These are phyloP conservation scores for Gossypium ekmanianum DNA, from an alignment of 345 rosid species.

Conservation along the genomic window DNA sequence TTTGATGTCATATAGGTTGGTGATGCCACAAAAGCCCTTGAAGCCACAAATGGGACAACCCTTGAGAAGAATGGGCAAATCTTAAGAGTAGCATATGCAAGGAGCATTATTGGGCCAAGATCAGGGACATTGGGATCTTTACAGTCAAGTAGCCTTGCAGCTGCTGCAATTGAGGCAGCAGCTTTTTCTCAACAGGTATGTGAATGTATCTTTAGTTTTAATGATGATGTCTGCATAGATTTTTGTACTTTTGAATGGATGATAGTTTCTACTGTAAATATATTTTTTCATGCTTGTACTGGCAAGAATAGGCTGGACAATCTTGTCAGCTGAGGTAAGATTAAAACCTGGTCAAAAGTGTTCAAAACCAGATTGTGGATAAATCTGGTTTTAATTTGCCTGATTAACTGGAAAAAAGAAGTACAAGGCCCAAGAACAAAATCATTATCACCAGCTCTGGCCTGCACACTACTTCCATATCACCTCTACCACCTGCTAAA, in stretches of 20 bases:
- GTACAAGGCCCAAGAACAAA: background rate
- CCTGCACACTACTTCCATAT: background rate
- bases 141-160: constrained; percentile 92
- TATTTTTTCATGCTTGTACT: background rate
- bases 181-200: constrained; percentile 92
- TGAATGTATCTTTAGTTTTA: background rate
- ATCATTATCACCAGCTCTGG: background rate
- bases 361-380: background rate
- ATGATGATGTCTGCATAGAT: background rate
- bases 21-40: constrained; percentile 93
- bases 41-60: constrained; percentile 78
- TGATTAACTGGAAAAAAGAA: background rate
- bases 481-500: too few relatives aligned
- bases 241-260: background rate
- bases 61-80: constrained; percentile 93
- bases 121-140: constrained; percentile 62
- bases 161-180: constrained; percentile 99
- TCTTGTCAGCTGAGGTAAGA: background rate
- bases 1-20: constrained; percentile 52
- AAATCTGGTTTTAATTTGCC: background rate
- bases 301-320: background rate
- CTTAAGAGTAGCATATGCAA: constrained; percentile 91
- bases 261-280: background rate
- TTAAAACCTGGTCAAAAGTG: background rate
- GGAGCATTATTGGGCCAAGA: constrained; percentile 88